phyloP scores from a whole-genome alignment of 495 filamentous ascomycete species.

The Lasiosphaeria miniovina region DNA sequence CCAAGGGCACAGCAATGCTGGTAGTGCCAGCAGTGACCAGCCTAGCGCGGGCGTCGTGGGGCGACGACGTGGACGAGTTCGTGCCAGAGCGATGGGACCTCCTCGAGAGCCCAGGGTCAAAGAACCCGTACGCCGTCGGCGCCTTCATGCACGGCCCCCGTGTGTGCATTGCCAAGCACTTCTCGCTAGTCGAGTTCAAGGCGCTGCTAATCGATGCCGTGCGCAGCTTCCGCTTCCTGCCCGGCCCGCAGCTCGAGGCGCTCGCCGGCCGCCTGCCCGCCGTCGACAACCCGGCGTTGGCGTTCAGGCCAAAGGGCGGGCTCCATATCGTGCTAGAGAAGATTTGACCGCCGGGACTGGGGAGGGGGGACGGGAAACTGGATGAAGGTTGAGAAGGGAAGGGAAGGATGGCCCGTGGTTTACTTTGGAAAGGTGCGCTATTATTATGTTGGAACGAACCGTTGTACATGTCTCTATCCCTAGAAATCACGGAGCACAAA shows the following conservation, averaged over 20 bases:
- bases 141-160: constrained; percentile 28
- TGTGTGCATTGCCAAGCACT: constrained; percentile 30
- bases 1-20: constrained; percentile 23
- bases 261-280: constrained; percentile 8
- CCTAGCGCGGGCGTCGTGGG: constrained; percentile 23
- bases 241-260: constrained; percentile 15
- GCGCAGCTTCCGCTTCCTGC: constrained; percentile 24
- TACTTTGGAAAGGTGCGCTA: too few species aligned
- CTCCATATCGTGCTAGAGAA: constrained; percentile 21
- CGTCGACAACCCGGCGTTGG: constrained; percentile 20
- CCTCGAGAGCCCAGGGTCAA: constrained; percentile 12
- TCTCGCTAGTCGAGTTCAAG: constrained; percentile 32
- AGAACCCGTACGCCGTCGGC: constrained; percentile 19
- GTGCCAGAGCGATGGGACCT: constrained; percentile 31
- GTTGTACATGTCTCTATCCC: too few species aligned
- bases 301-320: constrained; percentile 19
- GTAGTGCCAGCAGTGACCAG: constrained; percentile 20
- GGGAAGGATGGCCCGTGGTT: too few species aligned
- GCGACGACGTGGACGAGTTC: constrained; percentile 21
- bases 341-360: background rate
- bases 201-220: constrained; percentile 26
- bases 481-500: too few species aligned
- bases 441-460: too few species aligned
- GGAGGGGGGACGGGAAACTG: background rate
- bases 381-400: background rate